Evolutionary conservation across 352 stramenopile species (phyloP), one percentile per base, ranked within the genome.

Genomic region (Elongisporangium undulatum): DNA sequence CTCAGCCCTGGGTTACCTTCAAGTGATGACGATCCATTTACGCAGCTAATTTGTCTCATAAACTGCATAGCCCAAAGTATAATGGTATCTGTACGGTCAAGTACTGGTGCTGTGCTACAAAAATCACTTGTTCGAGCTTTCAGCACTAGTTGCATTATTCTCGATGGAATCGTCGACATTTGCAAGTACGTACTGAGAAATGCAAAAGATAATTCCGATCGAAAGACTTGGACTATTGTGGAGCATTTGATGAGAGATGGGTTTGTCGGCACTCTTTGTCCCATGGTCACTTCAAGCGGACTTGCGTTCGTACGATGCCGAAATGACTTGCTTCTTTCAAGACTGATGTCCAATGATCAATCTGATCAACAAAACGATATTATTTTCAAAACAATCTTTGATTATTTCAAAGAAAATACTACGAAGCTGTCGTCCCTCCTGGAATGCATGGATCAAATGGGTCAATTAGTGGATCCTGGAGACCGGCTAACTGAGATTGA

Each of bases 231-330:
- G 63, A 24, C 4, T 1, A 53, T 24, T 17, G 59, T 41, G 17
- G 63, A 69, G 19, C 9, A 41, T 41, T 41, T 41, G 8, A 9
- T 78, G 16, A 75, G 71, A 13, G 61, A 69, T 61, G 67, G 70
- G 12, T 75, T 78, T 67, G 54, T 78, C 19, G 67, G 69, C 5
- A 41, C 83, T 29, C 58, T 85, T 13, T 58, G 62, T 5, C 68
- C 75, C 16, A 73, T 83, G 38, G 49, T 85, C 23, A 41, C 83
- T 22, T 75, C 71, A n/a, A 79, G 68, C 41, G 68, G 59, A 2
- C 52, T 78, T 10, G 61, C 61, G 19, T 61, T 85, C 26, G 49
- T 85, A 50, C 54, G 71, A 55, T 63, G 64, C 51, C 65, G 48
- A 3, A 55, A 79, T 9, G 48, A 41, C 15, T 21, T 41, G 29